Percentiles rank a stretch among this genome's conserved stretches.
Conservation (phyloP, 2,329 filamentous ascomycete species). For the Lasiodiplodia theobromae region DNA sequence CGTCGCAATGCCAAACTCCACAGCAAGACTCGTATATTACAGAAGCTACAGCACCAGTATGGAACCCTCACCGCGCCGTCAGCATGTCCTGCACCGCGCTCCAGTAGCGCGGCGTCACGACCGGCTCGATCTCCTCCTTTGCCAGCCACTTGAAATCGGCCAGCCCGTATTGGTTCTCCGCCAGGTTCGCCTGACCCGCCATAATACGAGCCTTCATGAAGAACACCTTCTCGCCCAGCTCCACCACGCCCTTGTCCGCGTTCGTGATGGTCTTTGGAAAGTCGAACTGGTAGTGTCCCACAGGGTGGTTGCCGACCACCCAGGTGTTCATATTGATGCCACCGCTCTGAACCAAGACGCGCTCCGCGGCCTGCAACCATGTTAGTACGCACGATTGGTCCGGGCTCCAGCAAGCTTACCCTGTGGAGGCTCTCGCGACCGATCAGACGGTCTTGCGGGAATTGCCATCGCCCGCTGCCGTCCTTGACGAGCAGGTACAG, state of each 20-base stretch:
- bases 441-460: slow-evolving; percentile 75
- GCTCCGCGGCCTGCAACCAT: slow-evolving; percentile 75
- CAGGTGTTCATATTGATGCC: slow-evolving; percentile 99
- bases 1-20: slow-evolving; percentile 11
- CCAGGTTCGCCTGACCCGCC: slow-evolving; percentile 89
- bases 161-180: slow-evolving; percentile 73
- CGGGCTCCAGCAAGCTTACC: slow-evolving; percentile 61
- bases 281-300: slow-evolving; percentile 76
- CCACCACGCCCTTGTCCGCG: slow-evolving; percentile 39
- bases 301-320: slow-evolving; percentile 89
- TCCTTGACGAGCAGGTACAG: slow-evolving; percentile 86
- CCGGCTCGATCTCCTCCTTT: slow-evolving; percentile 80
- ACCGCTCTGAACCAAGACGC: slow-evolving; percentile 77
- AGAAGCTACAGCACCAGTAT: slow-evolving; percentile 8
- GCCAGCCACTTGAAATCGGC: slow-evolving; percentile 91
- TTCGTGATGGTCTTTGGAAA: slow-evolving; percentile 50
- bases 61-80: slow-evolving; percentile 67
- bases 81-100: slow-evolving; percentile 82
- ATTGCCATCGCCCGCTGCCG: slow-evolving; percentile 76
- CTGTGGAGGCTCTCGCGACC: slow-evolving; percentile 80
- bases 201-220: slow-evolving; percentile 97
- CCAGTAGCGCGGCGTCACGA: slow-evolving; percentile 74
- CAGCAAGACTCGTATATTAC: slow-evolving; percentile 25
- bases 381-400: not conserved
- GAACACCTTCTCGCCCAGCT: slow-evolving; percentile 82